A percentile compares a stretch with the other conserved stretches of the same genome.
phyloP scores from a whole-genome alignment of 352 stramenopile species.

The Globisporangium recalcitrans region DNA sequence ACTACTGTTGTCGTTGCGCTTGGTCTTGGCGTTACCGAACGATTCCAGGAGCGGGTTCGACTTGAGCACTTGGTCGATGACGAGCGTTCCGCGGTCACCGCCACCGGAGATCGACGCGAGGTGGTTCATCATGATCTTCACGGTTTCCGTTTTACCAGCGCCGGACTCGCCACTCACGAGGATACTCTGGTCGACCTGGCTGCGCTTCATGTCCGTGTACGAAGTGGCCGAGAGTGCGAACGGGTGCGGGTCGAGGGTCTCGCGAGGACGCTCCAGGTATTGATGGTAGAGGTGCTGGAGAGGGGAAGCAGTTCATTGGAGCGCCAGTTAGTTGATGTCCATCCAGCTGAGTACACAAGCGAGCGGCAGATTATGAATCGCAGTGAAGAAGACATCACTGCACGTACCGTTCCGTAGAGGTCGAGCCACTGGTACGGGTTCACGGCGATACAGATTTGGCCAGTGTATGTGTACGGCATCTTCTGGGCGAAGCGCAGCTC shows the following conservation, averaged over 20 bases:
- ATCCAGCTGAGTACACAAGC: no score
- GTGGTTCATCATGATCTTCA: slow-evolving; percentile 89
- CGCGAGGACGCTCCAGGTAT: slow-evolving; percentile 50
- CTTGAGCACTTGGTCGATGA: slow-evolving; percentile 91
- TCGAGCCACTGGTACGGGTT: slow-evolving; percentile 93
- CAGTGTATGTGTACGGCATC: slow-evolving; percentile 94
- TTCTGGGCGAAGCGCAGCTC: slow-evolving; percentile 61
- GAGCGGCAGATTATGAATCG: background rate
- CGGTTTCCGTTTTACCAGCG: slow-evolving; percentile 92
- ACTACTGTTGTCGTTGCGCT: slow-evolving; percentile 95
- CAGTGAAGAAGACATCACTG: background rate
- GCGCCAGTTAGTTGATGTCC: background rate
- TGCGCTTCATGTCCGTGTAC: slow-evolving; percentile 60
- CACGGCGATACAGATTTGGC: slow-evolving; percentile 94
- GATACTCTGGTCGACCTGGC: slow-evolving; percentile 71
- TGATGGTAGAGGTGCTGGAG: slow-evolving; percentile 48
- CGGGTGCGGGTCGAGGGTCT: slow-evolving; percentile 54
- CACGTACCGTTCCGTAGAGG: slow-evolving; percentile 45
- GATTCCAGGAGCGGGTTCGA: slow-evolving; percentile 97
- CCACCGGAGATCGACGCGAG: slow-evolving; percentile 67
- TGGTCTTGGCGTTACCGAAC: slow-evolving; percentile 97
- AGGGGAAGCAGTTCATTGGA: background rate
- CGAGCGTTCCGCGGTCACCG: slow-evolving; percentile 64
- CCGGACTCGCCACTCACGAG: slow-evolving; percentile 84
- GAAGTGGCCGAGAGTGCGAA: slow-evolving; percentile 71